Conservation (phyloP, 495 filamentous ascomycete species). For the Poronia punctata region DNA sequence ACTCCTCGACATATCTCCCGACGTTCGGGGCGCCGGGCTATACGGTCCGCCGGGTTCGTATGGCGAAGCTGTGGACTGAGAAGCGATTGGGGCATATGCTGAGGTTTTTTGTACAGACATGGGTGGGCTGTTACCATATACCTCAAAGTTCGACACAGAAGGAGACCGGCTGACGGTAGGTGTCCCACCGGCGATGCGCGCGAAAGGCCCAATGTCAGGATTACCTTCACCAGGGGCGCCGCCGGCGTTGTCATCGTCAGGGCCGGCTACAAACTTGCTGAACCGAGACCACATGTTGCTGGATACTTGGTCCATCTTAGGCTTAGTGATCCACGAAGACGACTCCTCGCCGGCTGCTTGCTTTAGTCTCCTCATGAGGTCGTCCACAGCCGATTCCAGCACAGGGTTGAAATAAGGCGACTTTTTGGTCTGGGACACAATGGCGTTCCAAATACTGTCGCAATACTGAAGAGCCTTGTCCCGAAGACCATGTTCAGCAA, state of each 20-base stretch:
- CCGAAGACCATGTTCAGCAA: constrained; percentile 77
- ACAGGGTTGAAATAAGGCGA: constrained; percentile 76
- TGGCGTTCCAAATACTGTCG: constrained; percentile 69
- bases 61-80: constrained; percentile 22
- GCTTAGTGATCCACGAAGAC: constrained; percentile 76
- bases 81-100: constrained; percentile 25
- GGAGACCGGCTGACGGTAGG: constrained; percentile 77
- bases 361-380: constrained; percentile 71
- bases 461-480: constrained; percentile 87
- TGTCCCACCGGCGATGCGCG: constrained; percentile 66
- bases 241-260: constrained; percentile 60
- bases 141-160: constrained; percentile 72
- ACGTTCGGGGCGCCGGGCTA: constrained; percentile 28
- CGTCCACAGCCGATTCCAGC: constrained; percentile 70
- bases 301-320: constrained; percentile 91
- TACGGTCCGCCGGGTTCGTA: constrained; percentile 36
- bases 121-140: constrained; percentile 41
- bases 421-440: constrained; percentile 73
- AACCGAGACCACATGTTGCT: constrained; percentile 82
- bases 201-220: constrained; percentile 68
- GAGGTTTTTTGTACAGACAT: constrained; percentile 19
- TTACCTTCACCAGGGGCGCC: constrained; percentile 51
- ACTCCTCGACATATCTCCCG: constrained; percentile 34
- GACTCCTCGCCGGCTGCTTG: constrained; percentile 71
- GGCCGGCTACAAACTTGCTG: constrained; percentile 90